Evolutionary conservation across 108 stramenopile species (phyloP), one percentile per base, ranked within the genome.

Genomic region (Fistulifera solaris): DNA sequence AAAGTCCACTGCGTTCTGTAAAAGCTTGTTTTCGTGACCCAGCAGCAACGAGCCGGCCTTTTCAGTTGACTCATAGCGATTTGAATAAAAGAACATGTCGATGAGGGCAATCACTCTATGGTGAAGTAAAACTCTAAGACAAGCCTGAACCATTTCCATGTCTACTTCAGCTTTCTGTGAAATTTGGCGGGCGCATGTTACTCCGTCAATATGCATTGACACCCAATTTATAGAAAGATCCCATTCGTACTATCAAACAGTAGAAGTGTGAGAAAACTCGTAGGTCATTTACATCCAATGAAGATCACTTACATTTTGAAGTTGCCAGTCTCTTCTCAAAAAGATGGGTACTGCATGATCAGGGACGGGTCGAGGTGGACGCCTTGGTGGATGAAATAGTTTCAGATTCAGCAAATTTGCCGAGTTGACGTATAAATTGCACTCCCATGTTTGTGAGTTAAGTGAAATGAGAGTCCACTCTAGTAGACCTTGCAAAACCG

Each of bases 211-310:
- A 59, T 93, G 85, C n/a, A 86, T 67, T 19, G 91, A 64, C 7
- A 89, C 79, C 89, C 92, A 91, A 53, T 87, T 83, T 43, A 94
- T 84, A 1, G 89, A 83, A 28, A 94, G 56, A 56, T 94, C 93
- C 89, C 93, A 94, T 56, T 87, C 84, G 65, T 78, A 84, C 76
- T 66, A 60, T 47, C 39, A 2, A 17, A 48, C 14, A 18, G n/a
- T 2, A 22, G 19, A 23, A 26, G 17, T n/a, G 7, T 27, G 27
- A 48, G 46, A 16, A 27, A n/a, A 42, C 11, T 44, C 5, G 3
- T 25, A 10, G 38, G 27, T 15, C 5, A 15, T 19, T 11, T 11
- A n/a, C 31, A 5, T 55, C n/a, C 3, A 45, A 0, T 17, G 1
- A 24, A 22, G 2, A 56, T 55, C 54, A 45, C 44, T 45, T 11